Percentiles rank a stretch among this genome's conserved stretches.
Evolutionary conservation across 2,329 filamentous ascomycete genomes (phyloP).

Genomic region (Ophiostoma novo-ulmi): DNA sequence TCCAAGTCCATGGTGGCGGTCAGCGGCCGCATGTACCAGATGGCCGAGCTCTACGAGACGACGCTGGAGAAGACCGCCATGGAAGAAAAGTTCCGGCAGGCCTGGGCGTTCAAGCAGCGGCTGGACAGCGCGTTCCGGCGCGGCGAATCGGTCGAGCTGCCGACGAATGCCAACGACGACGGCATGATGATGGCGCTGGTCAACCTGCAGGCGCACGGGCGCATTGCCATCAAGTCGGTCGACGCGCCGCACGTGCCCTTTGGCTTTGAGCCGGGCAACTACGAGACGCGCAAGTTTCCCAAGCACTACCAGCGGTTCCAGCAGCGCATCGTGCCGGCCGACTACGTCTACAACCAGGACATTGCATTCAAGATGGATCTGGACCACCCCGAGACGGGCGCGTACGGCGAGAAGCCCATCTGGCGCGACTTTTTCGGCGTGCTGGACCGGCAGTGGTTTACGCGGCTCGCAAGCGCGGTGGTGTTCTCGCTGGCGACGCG

Average conservation of each 20-base stretch:
- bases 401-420: conserved; percentile 54
- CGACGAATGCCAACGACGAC: conserved; percentile 54
- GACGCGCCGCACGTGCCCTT: conserved; percentile 60
- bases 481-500: conserved; percentile 59
- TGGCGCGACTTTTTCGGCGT: conserved; percentile 67
- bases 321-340: conserved; percentile 50
- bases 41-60: conserved; percentile 55
- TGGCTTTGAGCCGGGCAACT: conserved; percentile 66
- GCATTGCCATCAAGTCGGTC: conserved; percentile 49
- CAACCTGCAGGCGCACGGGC: conserved; percentile 57
- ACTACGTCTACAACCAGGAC: conserved; percentile 47
- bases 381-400: conserved; percentile 30
- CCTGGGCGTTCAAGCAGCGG: conserved; percentile 53
- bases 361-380: conserved; percentile 13
- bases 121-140: conserved; percentile 54
- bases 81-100: conserved; percentile 52
- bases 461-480: conserved; percentile 57
- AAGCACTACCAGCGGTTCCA: conserved; percentile 61
- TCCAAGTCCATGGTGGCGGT: conserved; percentile 54
- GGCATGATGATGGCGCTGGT: conserved; percentile 62
- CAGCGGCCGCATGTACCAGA: conserved; percentile 57
- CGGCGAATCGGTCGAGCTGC: conserved; percentile 39
- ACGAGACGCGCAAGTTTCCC: conserved; percentile 64
- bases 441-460: conserved; percentile 57
- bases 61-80: conserved; percentile 54